A percentile compares a stretch with the other conserved stretches of the same genome.
Evolutionary conservation across 768 basidiomycete species (phyloP).

Genomic region (Dioszegia crocea): DNA sequence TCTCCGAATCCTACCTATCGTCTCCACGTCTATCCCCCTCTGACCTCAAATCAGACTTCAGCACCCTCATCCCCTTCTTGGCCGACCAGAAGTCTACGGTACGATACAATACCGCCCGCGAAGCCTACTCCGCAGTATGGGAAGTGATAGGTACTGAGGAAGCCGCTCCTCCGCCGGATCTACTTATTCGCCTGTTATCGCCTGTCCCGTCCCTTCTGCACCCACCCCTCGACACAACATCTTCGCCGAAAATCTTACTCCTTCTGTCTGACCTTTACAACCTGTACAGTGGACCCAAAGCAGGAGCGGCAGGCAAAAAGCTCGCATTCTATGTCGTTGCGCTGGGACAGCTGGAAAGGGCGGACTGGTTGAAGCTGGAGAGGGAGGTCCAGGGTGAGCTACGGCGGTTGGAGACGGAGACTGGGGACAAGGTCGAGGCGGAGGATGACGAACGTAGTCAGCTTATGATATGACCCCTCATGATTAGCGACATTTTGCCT

Average conservation of each 20-base stretch:
- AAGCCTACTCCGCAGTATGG: constrained; percentile 37
- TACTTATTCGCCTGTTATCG: constrained; percentile 21
- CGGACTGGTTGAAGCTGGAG: constrained; percentile 32
- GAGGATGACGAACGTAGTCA: constrained; percentile 2
- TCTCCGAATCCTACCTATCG: constrained; percentile 9
- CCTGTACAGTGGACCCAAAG: constrained; percentile 19
- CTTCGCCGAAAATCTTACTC: constrained; percentile 11
- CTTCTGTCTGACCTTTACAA: constrained; percentile 29
- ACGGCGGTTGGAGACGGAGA: constrained; percentile 14
- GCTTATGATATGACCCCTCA: constrained; percentile 1
- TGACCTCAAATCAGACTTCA: constrained; percentile 22
- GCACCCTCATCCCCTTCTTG: constrained; percentile 29
- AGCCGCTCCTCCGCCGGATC: background rate
- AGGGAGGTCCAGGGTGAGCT: constrained; percentile 25
- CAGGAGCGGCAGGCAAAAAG: constrained; percentile 23
- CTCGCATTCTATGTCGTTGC: constrained; percentile 35
- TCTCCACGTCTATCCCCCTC: background rate
- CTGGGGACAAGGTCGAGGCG: background rate
- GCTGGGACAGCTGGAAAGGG: constrained; percentile 15
- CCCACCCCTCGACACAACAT: constrained; percentile 25
- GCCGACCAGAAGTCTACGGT: constrained; percentile 36
- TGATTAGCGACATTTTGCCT: no score
- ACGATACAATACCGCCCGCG: constrained; percentile 20
- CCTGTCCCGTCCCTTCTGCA: constrained; percentile 20
- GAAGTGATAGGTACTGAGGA: constrained; percentile 19